Percentiles rank a stretch among this genome's conserved stretches.
Conservation (phyloP, 2,329 filamentous ascomycete genomes). For the Lasiodiplodia sp. region DNA sequence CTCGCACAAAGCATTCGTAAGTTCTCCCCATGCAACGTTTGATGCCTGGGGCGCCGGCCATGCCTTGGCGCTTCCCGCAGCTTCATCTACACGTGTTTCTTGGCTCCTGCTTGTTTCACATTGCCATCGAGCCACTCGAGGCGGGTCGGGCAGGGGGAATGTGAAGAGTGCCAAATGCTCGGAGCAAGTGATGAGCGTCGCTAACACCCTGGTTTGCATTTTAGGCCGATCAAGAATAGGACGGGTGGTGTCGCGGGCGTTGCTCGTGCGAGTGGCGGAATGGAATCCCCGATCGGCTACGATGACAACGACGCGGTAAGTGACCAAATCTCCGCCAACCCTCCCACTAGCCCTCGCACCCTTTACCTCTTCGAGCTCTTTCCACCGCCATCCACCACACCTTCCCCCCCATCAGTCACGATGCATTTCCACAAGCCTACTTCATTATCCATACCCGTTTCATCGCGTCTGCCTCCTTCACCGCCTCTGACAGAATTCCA, state of each 20-base stretch:
- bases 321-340: constrained; percentile 52
- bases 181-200: neutral
- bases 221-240: constrained; percentile 79
- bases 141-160: neutral
- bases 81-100: constrained; percentile 29
- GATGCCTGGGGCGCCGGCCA: constrained; percentile 4
- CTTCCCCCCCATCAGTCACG: constrained; percentile 42
- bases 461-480: constrained; percentile 39
- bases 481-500: constrained; percentile 50
- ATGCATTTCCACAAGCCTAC: constrained; percentile 40
- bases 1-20: constrained; percentile 31
- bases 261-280: constrained; percentile 69
- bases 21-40: constrained; percentile 17
- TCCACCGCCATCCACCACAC: constrained; percentile 30
- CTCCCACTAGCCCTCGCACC: constrained; percentile 47
- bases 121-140: constrained; percentile 12
- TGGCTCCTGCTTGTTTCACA: constrained; percentile 30
- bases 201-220: constrained; percentile 35
- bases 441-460: constrained; percentile 25
- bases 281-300: constrained; percentile 67
- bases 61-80: constrained; percentile 14
- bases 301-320: constrained; percentile 64
- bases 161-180: neutral
- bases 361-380: constrained; percentile 39
- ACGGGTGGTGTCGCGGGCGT: constrained; percentile 72